Percentiles rank a stretch among this genome's conserved stretches.
These are phyloP conservation scores for Metarhizium guizhouense DNA, from an alignment of 2,329 filamentous ascomycete species.

Conservation along the genomic window DNA sequence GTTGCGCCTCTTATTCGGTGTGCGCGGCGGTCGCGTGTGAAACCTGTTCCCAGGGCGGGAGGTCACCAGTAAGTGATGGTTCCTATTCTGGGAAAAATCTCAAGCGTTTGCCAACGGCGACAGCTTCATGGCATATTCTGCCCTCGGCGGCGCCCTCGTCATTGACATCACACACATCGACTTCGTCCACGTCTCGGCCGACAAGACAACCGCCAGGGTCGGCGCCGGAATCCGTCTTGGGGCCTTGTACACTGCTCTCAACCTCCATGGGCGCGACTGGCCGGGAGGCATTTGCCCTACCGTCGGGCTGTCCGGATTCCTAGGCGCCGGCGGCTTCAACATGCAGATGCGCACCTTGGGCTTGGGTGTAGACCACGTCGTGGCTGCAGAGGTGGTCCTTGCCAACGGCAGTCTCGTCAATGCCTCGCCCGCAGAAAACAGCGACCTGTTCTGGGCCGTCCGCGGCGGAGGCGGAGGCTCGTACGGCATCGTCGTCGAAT, in stretches of 20 bases:
- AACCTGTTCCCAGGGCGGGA: constrained; percentile 8
- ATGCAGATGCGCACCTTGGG: constrained; percentile 19
- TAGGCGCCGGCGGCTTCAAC: constrained; percentile 21
- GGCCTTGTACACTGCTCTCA: constrained; percentile 10
- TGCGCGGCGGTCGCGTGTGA: constrained; percentile 6
- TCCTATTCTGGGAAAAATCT: not conserved
- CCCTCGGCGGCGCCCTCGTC: constrained; percentile 8
- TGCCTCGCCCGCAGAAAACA: constrained; percentile 14
- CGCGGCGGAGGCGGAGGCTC: constrained; percentile 22
- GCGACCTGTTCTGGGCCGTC: constrained; percentile 21
- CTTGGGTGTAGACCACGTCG: constrained; percentile 19
- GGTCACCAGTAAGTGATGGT: constrained; percentile 7
- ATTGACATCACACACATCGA: constrained; percentile 12
- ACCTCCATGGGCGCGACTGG: constrained; percentile 6
- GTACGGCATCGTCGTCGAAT: constrained; percentile 20
- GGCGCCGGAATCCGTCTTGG: constrained; percentile 12
- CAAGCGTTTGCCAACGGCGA: not conserved
- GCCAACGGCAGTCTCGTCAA: constrained; percentile 6
- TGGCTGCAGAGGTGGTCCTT: constrained; percentile 19
- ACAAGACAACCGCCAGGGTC: constrained; percentile 7
- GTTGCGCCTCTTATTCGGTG: constrained; percentile 8
- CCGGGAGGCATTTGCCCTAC: constrained; percentile 11
- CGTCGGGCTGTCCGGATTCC: constrained; percentile 20
- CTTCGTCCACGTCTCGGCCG: constrained; percentile 6
- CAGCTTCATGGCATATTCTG: constrained; percentile 20